These are phyloP conservation scores for Papilionanthe hybrid DNA, from an alignment of 116 monocot genomes.

Conservation along the genomic window DNA sequence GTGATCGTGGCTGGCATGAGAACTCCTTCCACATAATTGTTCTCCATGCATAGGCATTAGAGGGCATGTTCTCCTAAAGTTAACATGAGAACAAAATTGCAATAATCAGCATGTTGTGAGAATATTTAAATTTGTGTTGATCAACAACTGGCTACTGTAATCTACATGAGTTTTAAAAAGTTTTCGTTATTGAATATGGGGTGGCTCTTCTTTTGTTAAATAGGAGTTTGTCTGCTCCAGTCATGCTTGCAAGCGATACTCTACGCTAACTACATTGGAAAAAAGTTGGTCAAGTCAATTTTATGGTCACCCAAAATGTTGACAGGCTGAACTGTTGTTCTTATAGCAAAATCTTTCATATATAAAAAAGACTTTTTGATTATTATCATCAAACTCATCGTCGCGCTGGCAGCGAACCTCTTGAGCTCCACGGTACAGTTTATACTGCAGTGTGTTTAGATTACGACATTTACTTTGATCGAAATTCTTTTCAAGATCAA, in stretches of 20 bases:
- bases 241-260: constrained; percentile 71
- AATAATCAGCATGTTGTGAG: background rate
- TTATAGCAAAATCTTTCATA: background rate
- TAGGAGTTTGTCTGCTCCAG: constrained; percentile 82
- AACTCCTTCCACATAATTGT: background rate
- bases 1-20: background rate
- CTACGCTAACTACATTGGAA: constrained; percentile 67
- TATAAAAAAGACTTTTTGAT: background rate
- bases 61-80: background rate
- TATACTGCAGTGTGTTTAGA: constrained; percentile 83
- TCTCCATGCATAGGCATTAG: background rate
- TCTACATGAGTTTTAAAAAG: background rate
- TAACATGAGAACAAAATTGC: background rate
- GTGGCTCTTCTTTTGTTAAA: background rate
- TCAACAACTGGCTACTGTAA: background rate
- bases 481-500: constrained; percentile 82
- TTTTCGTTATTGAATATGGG: background rate
- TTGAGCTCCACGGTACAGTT: constrained; percentile 93
- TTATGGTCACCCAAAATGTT: constrained; percentile 92
- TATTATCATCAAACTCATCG: constrained; percentile 42
- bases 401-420: constrained; percentile 85
- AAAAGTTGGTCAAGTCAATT: constrained; percentile 64
- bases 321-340: constrained; percentile 47
- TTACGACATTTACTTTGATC: constrained; percentile 51
- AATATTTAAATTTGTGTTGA: background rate